Percentiles rank a stretch among this genome's conserved stretches.
Evolutionary conservation across 2,329 filamentous ascomycete genomes (phyloP).

Genomic region (Myriosclerotinia curreyana): DNA sequence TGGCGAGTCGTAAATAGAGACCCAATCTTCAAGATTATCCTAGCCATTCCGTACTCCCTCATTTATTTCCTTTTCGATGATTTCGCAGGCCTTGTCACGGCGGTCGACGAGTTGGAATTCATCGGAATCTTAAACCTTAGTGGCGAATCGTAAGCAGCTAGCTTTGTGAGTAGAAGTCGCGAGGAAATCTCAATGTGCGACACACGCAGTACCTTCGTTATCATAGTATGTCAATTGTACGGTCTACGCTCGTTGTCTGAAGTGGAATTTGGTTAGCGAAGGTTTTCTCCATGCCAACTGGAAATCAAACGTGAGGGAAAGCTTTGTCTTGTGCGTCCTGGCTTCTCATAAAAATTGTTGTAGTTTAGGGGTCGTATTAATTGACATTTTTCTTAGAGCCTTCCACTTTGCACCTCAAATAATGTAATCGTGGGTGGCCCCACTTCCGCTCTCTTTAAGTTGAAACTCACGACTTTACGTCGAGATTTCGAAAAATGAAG

Average conservation of each 20-base stretch:
- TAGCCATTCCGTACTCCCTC: neutral
- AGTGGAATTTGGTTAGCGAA: neutral
- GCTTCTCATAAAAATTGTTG: neutral
- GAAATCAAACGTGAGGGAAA: neutral
- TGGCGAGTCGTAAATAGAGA: neutral
- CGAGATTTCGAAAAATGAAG: too few relatives aligned
- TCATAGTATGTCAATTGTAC: too few relatives aligned
- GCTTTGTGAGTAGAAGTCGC: neutral
- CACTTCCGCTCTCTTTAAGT: too few relatives aligned
- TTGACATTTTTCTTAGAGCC: neutral
- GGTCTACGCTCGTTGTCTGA: neutral
- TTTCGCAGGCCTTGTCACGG: neutral
- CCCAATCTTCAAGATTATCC: neutral
- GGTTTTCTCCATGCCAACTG: neutral
- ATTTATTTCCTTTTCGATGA: neutral
- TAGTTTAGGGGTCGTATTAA: neutral
- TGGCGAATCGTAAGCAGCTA: neutral
- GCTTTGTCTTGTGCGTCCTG: neutral
- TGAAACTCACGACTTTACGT: too few relatives aligned
- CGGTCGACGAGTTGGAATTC: neutral
- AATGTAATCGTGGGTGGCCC: too few relatives aligned
- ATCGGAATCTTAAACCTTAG: neutral
- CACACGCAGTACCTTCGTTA: neutral
- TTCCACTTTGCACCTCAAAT: neutral
- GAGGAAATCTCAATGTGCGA: neutral